Percentiles rank a stretch among this genome's conserved stretches.
phyloP scores from a whole-genome alignment of 257 asterid species.

The Scutellaria baicalensis region DNA sequence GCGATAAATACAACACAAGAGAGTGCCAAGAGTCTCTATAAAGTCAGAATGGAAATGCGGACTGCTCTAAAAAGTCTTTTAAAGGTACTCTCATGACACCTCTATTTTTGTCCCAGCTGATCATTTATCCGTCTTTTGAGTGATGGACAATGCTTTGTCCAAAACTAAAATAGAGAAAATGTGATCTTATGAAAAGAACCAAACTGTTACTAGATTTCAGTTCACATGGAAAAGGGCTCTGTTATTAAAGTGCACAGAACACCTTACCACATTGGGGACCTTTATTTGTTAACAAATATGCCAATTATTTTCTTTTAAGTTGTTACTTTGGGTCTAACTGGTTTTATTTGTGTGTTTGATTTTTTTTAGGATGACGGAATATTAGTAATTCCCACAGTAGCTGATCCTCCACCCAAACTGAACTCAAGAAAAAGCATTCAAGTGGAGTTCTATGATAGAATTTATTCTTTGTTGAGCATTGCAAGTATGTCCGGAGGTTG shows the following conservation, averaged over 20 bases:
- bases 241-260: background rate
- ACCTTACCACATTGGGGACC: background rate
- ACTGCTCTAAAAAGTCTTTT: conserved; percentile 60
- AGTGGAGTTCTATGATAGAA: conserved; percentile 47
- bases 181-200: background rate
- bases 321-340: background rate
- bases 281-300: background rate
- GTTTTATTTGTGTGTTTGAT: conserved; percentile 1
- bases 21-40: conserved; percentile 65
- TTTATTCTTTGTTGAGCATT: conserved; percentile 56
- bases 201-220: background rate
- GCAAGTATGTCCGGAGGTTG: conserved; percentile 86
- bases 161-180: background rate
- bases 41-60: conserved; percentile 78
- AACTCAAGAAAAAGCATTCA: conserved; percentile 39
- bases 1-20: conserved; percentile 51
- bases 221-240: background rate
- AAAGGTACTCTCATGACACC: conserved; percentile 40
- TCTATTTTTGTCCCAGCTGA: background rate
- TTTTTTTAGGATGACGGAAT: conserved; percentile 60
- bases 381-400: conserved; percentile 72
- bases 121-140: background rate
- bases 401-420: conserved; percentile 67
- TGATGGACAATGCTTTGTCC: background rate
- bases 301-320: background rate